Percentiles rank a stretch among this genome's conserved stretches.
Conservation (phyloP, 2,329 filamentous ascomycete species). For the Cucurbitaria berberidis region DNA sequence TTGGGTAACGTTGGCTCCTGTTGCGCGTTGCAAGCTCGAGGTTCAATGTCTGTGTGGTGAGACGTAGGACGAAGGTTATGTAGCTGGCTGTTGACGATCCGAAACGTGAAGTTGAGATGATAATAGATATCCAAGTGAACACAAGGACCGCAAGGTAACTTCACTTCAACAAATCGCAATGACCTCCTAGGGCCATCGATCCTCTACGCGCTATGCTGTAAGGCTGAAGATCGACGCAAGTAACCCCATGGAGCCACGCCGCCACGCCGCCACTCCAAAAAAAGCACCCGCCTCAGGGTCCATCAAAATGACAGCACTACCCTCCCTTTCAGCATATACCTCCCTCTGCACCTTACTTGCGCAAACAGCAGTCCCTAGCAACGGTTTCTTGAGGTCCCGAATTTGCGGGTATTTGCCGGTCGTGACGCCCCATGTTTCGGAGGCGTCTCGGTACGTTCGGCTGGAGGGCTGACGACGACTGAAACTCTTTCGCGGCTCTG, state of each 20-base stretch:
- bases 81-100: neutral
- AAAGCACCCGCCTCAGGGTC: conserved; percentile 15
- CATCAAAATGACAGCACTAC: conserved; percentile 17
- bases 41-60: neutral
- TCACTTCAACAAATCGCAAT: neutral
- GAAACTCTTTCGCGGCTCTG: conserved; percentile 39
- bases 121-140: neutral
- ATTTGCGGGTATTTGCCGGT: neutral
- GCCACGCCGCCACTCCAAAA: conserved; percentile 27
- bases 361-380: neutral
- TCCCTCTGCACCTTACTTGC: neutral
- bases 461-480: conserved; percentile 42
- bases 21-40: neutral
- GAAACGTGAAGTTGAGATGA: neutral
- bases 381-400: conserved; percentile 6
- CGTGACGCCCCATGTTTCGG: conserved; percentile 31
- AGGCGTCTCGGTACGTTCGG: conserved; percentile 30
- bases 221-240: conserved; percentile 12
- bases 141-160: neutral
- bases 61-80: neutral
- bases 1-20: neutral
- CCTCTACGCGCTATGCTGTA: neutral
- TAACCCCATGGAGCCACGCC: conserved; percentile 6
- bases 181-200: neutral
- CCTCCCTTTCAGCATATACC: no score